phyloP scores from a whole-genome alignment of 805 yeast genomes.

The Ogataea henricii region DNA sequence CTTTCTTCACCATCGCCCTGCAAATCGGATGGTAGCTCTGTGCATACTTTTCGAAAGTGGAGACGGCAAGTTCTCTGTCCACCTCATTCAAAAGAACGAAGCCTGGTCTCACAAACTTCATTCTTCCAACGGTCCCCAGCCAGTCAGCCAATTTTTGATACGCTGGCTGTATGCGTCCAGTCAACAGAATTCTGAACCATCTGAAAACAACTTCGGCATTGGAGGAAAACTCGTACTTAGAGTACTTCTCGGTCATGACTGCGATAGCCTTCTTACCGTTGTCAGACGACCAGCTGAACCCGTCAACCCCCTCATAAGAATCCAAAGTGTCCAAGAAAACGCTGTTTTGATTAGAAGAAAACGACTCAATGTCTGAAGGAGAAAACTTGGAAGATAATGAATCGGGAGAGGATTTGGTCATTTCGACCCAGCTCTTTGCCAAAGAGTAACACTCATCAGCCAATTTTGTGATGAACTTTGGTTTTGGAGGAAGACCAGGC shows the following conservation, averaged over 20 bases:
- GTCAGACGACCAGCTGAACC: slow-evolving; percentile 37
- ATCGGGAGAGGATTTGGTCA: slow-evolving; percentile 34
- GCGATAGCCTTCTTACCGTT: slow-evolving; percentile 37
- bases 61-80: slow-evolving; percentile 63
- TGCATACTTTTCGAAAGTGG: slow-evolving; percentile 62
- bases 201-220: slow-evolving; percentile 84
- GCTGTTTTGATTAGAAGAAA: slow-evolving; percentile 75
- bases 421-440: slow-evolving; percentile 63
- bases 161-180: slow-evolving; percentile 47
- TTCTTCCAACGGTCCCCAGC: slow-evolving; percentile 91
- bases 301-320: slow-evolving; percentile 47
- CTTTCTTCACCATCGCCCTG: slow-evolving; percentile 78
- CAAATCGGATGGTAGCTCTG: slow-evolving; percentile 82
- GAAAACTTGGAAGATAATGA: slow-evolving; percentile 41
- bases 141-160: slow-evolving; percentile 68
- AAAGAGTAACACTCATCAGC: slow-evolving; percentile 71
- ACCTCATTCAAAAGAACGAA: slow-evolving; percentile 65
- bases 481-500: slow-evolving; percentile 90
- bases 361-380: slow-evolving; percentile 51
- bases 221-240: slow-evolving; percentile 50
- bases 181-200: slow-evolving; percentile 69
- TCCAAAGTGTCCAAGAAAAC: slow-evolving; percentile 74
- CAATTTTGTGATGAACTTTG: slow-evolving; percentile 73
- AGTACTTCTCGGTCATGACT: slow-evolving; percentile 36
- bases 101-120: slow-evolving; percentile 93